Base-by-base conservation (phyloP, 164 flowering plant species). In the Dillenia turbinata region DNA sequence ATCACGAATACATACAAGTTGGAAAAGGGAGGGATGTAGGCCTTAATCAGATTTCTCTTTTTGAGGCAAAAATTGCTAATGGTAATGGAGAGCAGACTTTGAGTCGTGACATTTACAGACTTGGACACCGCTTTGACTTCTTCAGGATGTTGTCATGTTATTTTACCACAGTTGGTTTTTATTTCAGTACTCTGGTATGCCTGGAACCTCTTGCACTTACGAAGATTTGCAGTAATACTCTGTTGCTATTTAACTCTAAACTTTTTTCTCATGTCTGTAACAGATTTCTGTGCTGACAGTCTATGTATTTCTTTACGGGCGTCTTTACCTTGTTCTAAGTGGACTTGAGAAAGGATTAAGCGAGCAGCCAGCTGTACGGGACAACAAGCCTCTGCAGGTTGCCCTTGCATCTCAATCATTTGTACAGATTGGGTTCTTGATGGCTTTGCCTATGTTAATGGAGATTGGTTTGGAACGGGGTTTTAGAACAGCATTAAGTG, bases 1-100 rank as follows among this genome's bases (percentile, higher is more conserved):
- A 95, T 77, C 99, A 95, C 70, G 97, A 95, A 63, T 95, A 95
- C 75, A 92, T 90, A 75, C 99, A 95, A 81, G 97, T 95, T 75
- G 99, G 99, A 49, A 95, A 95, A 70, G 99, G 99, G 9, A 83
- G 99, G 59, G 99, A 95, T 81, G 97, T 95, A 72, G 99, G 99
- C 48, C 94, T 95, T 62, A 95, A 92, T 73, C 99, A 92, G 75
- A 95, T 95, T 56, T 95, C 99, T 49, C 74, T 86, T 57, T 95
- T 95, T 77, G 99, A 95, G 70, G 94, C 99, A 11, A 95, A 95
- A 75, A 85, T 95, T 57, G 99, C 97, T 44, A 88, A 90, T 78
- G 99, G 99, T 2, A 92, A 92, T 78, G 99, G 99, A 40, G 99
- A 95, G 71, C 99, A 92, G 77, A 88, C 99, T 59, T 48, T 95